Evolutionary conservation across 371 early-diverging fungal species (phyloP).

Genomic region (Scutellospora calospora): DNA sequence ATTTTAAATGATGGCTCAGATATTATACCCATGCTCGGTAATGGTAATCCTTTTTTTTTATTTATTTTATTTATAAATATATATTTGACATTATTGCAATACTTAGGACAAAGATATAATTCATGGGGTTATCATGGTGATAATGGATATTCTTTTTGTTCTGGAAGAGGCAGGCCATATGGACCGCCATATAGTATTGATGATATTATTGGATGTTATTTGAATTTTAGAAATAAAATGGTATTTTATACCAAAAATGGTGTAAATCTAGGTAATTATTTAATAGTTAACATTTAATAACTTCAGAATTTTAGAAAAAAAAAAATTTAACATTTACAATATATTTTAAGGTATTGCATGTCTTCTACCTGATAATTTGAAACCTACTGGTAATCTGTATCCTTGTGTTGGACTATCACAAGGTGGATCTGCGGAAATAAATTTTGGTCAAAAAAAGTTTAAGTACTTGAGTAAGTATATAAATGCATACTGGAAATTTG

Average conservation of each 20-base stretch:
- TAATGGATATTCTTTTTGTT: conserved; percentile 77
- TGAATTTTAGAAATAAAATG: conserved; percentile 79
- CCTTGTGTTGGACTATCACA: neutral
- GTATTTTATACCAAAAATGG: conserved; percentile 96
- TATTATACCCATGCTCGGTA: neutral
- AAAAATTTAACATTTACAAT: neutral
- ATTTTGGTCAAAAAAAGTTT: neutral
- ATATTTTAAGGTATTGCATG: neutral
- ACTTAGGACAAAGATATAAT: conserved; percentile 67
- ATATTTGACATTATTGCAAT: too few relatives aligned
- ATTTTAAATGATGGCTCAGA: neutral
- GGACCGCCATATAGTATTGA: conserved; percentile 92
- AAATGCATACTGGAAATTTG: too few relatives aligned
- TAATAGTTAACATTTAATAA: neutral
- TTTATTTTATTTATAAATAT: too few relatives aligned
- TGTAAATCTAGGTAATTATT: conserved; percentile 66
- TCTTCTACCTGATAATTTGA: neutral
- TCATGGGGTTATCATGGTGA: conserved; percentile 81
- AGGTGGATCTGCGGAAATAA: neutral
- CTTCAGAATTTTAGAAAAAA: neutral
- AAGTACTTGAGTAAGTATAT: neutral
- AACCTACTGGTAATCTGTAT: neutral
- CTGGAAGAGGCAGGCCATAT: conserved; percentile 70
- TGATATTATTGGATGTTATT: conserved; percentile 90
- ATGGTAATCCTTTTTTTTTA: neutral